A percentile compares a stretch with the other conserved stretches of the same genome.
Conservation (phyloP, 805 yeast genomes). For the Lipomyces mesembrius region DNA sequence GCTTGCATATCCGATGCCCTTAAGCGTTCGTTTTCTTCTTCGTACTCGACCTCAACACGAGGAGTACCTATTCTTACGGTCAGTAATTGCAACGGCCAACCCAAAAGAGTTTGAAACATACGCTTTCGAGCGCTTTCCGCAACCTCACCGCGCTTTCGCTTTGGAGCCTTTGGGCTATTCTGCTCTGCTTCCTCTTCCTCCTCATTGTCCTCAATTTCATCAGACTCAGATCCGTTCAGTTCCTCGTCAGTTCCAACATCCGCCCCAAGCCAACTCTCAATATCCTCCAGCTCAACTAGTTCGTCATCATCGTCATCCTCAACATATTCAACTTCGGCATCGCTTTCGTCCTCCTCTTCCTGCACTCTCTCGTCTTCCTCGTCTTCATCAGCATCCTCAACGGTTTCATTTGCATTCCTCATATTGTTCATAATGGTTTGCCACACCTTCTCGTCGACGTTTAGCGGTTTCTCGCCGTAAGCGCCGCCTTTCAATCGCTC, state of each 20-base stretch:
- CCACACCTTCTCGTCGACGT: conserved; percentile 96
- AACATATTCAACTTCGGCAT: conserved; percentile 76
- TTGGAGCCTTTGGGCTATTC: conserved; percentile 49
- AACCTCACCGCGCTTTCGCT: conserved; percentile 48
- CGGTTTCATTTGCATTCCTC: conserved; percentile 54
- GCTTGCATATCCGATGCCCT: conserved; percentile 8
- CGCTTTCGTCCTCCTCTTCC: conserved; percentile 51
- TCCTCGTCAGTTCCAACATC: conserved; percentile 46
- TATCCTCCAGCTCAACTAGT: conserved; percentile 72
- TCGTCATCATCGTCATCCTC: conserved; percentile 78
- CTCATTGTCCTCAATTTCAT: conserved; percentile 48
- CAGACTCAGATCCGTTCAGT: conserved; percentile 38
- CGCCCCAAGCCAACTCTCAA: conserved; percentile 84
- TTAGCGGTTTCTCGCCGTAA: conserved; percentile 95
- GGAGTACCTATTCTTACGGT: conserved; percentile 46
- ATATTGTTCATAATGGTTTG: conserved; percentile 81
- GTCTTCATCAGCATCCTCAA: conserved; percentile 68
- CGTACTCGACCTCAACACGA: conserved; percentile 82
- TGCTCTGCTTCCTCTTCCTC: conserved; percentile 44
- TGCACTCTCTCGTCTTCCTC: conserved; percentile 56
- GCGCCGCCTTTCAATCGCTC: conserved; percentile 97
- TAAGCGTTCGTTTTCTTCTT: conserved; percentile 56
- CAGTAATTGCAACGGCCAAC: not conserved
- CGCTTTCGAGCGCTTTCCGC: conserved; percentile 30
- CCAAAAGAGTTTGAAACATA: conserved; percentile 5